Conservation (phyloP, 225 moss, liverwort and hornwort genomes). For the Antitrichia curtipendula region DNA sequence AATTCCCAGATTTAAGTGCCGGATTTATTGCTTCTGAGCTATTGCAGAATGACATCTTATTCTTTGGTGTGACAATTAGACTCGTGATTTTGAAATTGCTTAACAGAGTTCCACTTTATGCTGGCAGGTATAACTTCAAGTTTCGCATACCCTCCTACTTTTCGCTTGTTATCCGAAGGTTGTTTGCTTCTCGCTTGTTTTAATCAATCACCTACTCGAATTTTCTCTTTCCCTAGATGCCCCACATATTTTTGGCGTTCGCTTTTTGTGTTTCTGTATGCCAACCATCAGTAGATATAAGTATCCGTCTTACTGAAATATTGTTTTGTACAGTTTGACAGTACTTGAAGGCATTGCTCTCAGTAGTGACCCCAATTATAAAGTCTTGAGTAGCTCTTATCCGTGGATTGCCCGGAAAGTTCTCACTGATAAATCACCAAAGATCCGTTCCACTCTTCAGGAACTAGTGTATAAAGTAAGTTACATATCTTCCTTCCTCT, state of each 20-base stretch:
- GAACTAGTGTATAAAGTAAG: constrained; percentile 83
- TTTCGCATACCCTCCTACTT: constrained; percentile 90
- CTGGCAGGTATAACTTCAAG: constrained; percentile 80
- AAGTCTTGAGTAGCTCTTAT: constrained; percentile 95
- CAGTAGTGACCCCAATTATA: constrained; percentile 83
- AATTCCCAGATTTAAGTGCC: neutral
- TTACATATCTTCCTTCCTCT: neutral
- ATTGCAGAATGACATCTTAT: neutral
- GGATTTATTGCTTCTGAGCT: neutral
- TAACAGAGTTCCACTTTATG: neutral
- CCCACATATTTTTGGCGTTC: neutral
- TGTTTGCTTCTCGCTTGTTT: constrained; percentile 1
- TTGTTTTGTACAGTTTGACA: constrained; percentile 63
- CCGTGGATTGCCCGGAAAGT: constrained; percentile 99
- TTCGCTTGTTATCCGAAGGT: constrained; percentile 97
- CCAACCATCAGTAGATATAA: neutral
- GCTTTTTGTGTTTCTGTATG: neutral
- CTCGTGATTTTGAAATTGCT: neutral
- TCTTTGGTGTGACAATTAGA: neutral
- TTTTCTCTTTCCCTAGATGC: neutral
- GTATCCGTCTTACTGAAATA: neutral
- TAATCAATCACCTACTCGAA: neutral
- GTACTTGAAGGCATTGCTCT: constrained; percentile 97
- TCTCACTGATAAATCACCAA: constrained; percentile 76
- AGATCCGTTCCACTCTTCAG: constrained; percentile 65